Base-by-base conservation (phyloP, 192 early-diverging fungal species). In the Linderina pennispora region DNA sequence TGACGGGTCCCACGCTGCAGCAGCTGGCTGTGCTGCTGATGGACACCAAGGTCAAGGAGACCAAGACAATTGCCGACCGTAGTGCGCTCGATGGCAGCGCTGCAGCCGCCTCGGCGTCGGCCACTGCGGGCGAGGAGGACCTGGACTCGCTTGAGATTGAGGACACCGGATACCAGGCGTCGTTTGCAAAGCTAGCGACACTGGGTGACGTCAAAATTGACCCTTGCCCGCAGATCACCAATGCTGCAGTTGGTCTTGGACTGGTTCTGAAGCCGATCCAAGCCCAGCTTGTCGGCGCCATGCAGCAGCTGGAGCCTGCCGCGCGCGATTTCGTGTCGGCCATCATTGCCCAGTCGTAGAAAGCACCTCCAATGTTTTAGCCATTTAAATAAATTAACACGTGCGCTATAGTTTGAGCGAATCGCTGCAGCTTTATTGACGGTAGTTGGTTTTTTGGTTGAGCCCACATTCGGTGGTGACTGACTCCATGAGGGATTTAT, bases 131-230 rank as follows among this genome's bases (percentile, higher is more conserved):
- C 17, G 74, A 78, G 28, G 80, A 81, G 58, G 78, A 78, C 20
- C 63, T 86, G 22, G 76, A 81, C 42, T 70, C 76, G 24, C 65
- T 83, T 1, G 91, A 94, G 62, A 72, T 91, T 34, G 89, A 92
- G 42, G 86, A 87, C 7, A 74, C 79, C 1, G 88, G 89, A 11
- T 91, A 91, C 51, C 87, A 92, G 53, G 86, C 87, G 15, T 80
- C 84, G 25, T 97, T 86, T 72, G 71, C 90, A 3, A 78, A 82
- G 33, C 69, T 96, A 25, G 76, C 83, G 10, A 84, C 91, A 0
- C 71, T 86, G 16, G 70, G 80, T 15, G 79, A 77, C 8, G 45
- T 79, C 26, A 78, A 79, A 43, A 57, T 74, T n/a, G 84, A 89
- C 45, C 79, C 80, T n/a, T 76, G 78, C 22, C 75, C 82, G 16